phyloP scores from a whole-genome alignment of 2,329 filamentous ascomycete genomes.

The Septoria linicola region DNA sequence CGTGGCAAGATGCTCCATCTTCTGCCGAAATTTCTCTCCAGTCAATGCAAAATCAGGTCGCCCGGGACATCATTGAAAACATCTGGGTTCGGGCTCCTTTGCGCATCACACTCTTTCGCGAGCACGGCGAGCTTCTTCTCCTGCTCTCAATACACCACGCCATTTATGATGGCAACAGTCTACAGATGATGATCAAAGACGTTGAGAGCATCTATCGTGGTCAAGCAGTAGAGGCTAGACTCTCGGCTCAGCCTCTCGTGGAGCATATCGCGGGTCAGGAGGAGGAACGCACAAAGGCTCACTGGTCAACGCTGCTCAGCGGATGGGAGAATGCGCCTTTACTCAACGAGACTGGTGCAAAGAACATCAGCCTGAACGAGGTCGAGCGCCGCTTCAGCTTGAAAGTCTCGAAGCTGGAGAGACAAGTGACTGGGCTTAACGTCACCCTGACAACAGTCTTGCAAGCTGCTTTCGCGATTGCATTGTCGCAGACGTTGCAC shows the following conservation, averaged over 20 bases:
- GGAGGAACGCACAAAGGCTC: neutral
- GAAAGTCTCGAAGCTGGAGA: constrained; percentile 9
- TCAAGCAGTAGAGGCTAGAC: neutral
- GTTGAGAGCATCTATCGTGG: constrained; percentile 9
- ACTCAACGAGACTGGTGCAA: constrained; percentile 5
- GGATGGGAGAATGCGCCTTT: constrained; percentile 15
- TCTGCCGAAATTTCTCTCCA: neutral
- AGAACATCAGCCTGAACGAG: constrained; percentile 5
- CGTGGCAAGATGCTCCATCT: neutral
- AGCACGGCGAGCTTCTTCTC: neutral
- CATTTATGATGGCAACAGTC: constrained; percentile 17
- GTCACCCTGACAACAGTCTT: constrained; percentile 16
- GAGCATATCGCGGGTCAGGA: constrained; percentile 17
- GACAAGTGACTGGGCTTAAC: neutral
- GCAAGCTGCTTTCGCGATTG: constrained; percentile 15
- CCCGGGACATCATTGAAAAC: constrained; percentile 6
- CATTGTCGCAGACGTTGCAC: constrained; percentile 13
- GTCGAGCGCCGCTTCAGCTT: constrained; percentile 2
- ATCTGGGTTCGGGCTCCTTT: constrained; percentile 11
- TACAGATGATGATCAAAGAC: constrained; percentile 19
- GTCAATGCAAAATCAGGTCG: constrained; percentile 6
- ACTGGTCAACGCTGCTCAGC: constrained; percentile 12
- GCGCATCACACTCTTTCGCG: neutral
- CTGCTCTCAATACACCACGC: constrained; percentile 19
- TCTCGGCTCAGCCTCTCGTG: constrained; percentile 8